phyloP scores from a whole-genome alignment of 495 filamentous ascomycete genomes.

The Talaromyces thailandensis region DNA sequence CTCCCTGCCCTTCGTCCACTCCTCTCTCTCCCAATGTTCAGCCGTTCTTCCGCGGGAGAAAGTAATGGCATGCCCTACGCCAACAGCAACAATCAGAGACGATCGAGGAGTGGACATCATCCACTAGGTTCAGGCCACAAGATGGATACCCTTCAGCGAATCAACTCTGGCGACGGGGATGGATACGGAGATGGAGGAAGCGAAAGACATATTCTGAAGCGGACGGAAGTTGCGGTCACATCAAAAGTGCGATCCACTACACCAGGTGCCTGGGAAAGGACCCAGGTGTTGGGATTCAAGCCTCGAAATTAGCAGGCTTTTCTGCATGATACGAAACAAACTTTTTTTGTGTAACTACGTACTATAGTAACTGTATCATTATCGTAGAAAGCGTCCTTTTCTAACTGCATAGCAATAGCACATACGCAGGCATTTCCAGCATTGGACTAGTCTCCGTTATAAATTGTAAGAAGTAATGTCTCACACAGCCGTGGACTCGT shows the following conservation, averaged over 20 bases:
- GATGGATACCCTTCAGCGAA: background rate
- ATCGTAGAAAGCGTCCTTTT: background rate
- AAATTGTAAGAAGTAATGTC: background rate
- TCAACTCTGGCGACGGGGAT: background rate
- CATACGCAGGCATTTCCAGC: background rate
- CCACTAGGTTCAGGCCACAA: background rate
- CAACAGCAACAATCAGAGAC: background rate
- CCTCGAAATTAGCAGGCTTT: background rate
- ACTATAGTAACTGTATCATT: no score
- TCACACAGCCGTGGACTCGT: background rate
- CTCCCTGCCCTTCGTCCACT: constrained; percentile 39
- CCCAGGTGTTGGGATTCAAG: constrained; percentile 2
- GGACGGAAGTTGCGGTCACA: background rate
- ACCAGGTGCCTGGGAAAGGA: constrained; percentile 1
- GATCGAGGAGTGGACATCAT: background rate
- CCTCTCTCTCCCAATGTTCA: constrained; percentile 14
- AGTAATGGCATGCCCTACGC: background rate
- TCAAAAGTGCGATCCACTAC: background rate
- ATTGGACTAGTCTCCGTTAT: background rate
- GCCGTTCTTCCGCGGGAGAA: background rate
- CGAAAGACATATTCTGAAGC: constrained; percentile 1
- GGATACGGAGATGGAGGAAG: background rate
- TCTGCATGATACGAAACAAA: background rate
- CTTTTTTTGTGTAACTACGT: background rate
- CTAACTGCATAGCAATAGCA: background rate